These are phyloP conservation scores for Boeremia lycopersici DNA, from an alignment of 2,329 filamentous ascomycete genomes.

Conservation along the genomic window DNA sequence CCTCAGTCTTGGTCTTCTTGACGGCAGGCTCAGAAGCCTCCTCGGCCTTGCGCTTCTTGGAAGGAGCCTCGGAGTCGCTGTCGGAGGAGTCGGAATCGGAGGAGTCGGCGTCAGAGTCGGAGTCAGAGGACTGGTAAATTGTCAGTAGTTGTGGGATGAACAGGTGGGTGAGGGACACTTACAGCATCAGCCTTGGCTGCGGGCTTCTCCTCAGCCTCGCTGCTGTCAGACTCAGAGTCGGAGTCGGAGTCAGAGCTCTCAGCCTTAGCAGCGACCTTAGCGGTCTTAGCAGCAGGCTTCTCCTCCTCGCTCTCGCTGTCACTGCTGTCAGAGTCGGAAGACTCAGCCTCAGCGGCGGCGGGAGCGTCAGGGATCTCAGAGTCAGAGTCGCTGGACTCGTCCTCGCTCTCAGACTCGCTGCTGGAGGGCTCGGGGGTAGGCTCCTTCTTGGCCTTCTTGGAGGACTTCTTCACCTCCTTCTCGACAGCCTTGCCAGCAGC, in stretches of 20 bases:
- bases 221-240: conserved; percentile 36
- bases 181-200: conserved; percentile 32
- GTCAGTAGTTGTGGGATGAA: conserved; percentile 21
- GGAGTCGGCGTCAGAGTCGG: conserved; percentile 48
- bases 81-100: conserved; percentile 38
- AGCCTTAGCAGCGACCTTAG: conserved; percentile 26
- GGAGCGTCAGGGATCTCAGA: conserved; percentile 43
- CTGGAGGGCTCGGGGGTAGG: conserved; percentile 52
- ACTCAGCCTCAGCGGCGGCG: conserved; percentile 44
- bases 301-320: conserved; percentile 39
- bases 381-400: conserved; percentile 42
- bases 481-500: conserved; percentile 43
- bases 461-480: conserved; percentile 58
- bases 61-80: conserved; percentile 53
- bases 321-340: conserved; percentile 43
- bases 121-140: conserved; percentile 39
- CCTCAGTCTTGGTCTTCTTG: conserved; percentile 69
- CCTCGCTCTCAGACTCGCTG: conserved; percentile 25
- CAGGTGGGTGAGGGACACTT: background rate
- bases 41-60: conserved; percentile 71
- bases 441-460: conserved; percentile 58
- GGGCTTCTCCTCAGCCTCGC: conserved; percentile 23
- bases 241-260: conserved; percentile 41
- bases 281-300: conserved; percentile 27
- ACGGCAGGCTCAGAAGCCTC: conserved; percentile 61